Evolutionary conservation across 2,329 filamentous ascomycete genomes (phyloP).

Genomic region (Penicillium digitatum): DNA sequence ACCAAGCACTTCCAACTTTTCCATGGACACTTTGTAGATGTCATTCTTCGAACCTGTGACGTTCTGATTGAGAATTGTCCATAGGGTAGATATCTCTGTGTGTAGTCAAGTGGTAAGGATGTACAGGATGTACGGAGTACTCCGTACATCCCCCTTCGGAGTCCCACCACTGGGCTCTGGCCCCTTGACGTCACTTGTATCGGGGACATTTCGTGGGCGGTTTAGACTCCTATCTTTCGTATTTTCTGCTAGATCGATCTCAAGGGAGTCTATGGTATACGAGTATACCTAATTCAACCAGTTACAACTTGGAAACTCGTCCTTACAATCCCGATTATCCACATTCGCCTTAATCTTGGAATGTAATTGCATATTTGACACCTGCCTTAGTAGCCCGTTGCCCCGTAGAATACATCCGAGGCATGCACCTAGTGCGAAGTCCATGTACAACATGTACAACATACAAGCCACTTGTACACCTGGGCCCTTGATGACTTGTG

Average conservation of each 20-base stretch:
- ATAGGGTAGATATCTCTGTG: background rate
- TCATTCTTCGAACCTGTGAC: background rate
- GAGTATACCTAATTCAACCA: background rate
- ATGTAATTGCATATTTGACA: background rate
- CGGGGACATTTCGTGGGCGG: conserved; percentile 3
- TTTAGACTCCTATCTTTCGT: too few relatives aligned
- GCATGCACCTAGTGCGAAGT: conserved; percentile 10
- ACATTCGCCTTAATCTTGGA: background rate
- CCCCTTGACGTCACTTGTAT: conserved; percentile 8
- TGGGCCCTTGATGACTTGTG: background rate
- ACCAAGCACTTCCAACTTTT: background rate
- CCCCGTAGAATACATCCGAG: conserved; percentile 2
- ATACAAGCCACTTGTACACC: conserved; percentile 2
- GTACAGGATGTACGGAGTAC: background rate
- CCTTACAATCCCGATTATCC: background rate
- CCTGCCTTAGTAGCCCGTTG: background rate
- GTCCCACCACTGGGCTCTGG: conserved; percentile 8
- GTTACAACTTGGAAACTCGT: background rate
- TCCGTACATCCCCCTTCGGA: conserved; percentile 5
- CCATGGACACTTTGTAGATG: background rate
- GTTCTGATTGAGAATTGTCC: background rate
- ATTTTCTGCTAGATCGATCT: too few relatives aligned
- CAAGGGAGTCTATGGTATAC: background rate
- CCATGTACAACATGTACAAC: conserved; percentile 11
- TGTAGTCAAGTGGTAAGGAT: background rate